phyloP scores from a whole-genome alignment of 177 flowering plant genomes.

The Telopea speciosissima region DNA sequence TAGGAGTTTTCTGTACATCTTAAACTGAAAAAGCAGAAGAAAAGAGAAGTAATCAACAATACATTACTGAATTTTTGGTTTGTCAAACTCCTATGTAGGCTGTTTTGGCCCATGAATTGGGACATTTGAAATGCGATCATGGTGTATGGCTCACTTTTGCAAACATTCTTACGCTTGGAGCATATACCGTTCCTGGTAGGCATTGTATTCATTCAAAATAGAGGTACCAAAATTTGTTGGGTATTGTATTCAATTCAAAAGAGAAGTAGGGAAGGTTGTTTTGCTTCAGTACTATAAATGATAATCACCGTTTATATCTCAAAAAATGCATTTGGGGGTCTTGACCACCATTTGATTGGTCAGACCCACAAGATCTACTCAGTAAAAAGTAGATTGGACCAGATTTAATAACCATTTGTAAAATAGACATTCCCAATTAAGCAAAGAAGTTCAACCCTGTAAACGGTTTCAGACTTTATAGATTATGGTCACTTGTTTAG shows the following conservation, averaged over 20 bases:
- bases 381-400: neutral
- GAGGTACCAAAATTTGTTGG: constrained; percentile 30
- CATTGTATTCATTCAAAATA: constrained; percentile 3
- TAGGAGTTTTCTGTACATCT: too few relatives aligned
- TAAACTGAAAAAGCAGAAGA: too few relatives aligned
- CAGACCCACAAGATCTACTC: neutral
- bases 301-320: neutral
- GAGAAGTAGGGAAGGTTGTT: neutral
- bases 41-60: neutral
- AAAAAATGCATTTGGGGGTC: neutral
- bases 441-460: neutral
- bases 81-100: constrained; percentile 40
- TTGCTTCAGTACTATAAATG: neutral
- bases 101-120: constrained; percentile 95
- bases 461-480: neutral
- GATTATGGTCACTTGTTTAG: neutral
- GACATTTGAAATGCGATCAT: constrained; percentile 97
- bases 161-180: constrained; percentile 87
- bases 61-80: neutral
- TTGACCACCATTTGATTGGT: neutral
- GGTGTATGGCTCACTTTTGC: constrained; percentile 98
- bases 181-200: constrained; percentile 83
- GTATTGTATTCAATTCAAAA: constrained; percentile 8
- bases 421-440: neutral
- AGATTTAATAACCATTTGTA: neutral